These are phyloP conservation scores for Barnettozyma botsteinii DNA, from an alignment of 805 yeast species.

Conservation along the genomic window DNA sequence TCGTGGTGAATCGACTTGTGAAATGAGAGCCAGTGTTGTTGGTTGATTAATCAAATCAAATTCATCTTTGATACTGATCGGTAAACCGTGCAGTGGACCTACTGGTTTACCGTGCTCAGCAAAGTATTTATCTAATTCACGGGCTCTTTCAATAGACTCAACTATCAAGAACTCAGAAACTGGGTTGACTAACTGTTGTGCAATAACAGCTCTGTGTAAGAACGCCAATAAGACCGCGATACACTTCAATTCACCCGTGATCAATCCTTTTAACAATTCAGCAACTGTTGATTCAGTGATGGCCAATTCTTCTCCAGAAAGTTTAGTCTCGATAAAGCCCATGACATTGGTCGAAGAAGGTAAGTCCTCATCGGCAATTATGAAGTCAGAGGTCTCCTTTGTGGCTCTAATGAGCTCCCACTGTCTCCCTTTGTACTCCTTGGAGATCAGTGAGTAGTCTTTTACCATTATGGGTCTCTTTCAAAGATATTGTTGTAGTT, in stretches of 20 bases:
- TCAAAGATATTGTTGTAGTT: too few species aligned
- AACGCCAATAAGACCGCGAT: constrained; percentile 43
- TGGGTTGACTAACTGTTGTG: constrained; percentile 41
- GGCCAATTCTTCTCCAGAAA: constrained; percentile 26
- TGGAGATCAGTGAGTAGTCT: background rate
- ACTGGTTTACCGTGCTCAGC: constrained; percentile 39
- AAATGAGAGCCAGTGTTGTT: constrained; percentile 41
- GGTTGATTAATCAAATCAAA: constrained; percentile 36
- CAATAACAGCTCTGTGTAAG: constrained; percentile 48
- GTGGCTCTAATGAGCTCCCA: background rate
- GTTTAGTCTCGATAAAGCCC: constrained; percentile 1
- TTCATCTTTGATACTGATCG: constrained; percentile 49
- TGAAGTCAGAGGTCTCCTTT: background rate
- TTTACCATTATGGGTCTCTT: background rate
- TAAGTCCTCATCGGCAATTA: background rate
- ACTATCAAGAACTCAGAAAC: constrained; percentile 36
- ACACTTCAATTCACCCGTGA: constrained; percentile 28
- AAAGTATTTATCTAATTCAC: constrained; percentile 43
- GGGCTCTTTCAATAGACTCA: constrained; percentile 49
- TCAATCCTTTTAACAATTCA: constrained; percentile 26
- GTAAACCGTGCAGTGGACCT: constrained; percentile 65
- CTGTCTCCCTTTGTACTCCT: background rate
- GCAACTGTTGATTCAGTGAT: constrained; percentile 34
- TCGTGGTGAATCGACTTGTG: constrained; percentile 30
- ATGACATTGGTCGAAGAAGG: constrained; percentile 2